Conservation (phyloP, 768 basidiomycete genomes). For the Rhodotorula toruloides region DNA sequence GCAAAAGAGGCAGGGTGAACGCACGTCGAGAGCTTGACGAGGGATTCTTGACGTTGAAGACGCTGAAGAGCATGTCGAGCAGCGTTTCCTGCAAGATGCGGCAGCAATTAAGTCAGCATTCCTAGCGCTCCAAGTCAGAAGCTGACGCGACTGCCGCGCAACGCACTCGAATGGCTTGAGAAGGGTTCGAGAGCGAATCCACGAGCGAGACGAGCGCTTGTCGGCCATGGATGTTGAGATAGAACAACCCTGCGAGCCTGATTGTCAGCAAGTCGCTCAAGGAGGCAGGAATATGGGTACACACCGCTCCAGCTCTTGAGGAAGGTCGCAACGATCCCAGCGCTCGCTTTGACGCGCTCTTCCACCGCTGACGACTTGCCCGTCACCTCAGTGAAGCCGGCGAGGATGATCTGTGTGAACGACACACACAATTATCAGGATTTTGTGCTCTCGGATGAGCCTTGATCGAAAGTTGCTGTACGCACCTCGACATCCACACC, state of each 20-base stretch:
- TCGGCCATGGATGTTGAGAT: conserved; percentile 85
- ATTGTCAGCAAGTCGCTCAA: conserved; percentile 6
- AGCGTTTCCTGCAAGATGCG: conserved; percentile 67
- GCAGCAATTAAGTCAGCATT: too few species aligned
- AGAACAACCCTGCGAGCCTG: conserved; percentile 63
- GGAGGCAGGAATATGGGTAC: conserved; percentile 41
- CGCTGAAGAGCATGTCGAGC: conserved; percentile 87
- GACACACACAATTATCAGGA: conserved; percentile 50
- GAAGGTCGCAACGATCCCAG: conserved; percentile 73
- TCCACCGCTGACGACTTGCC: conserved; percentile 72
- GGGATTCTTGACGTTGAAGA: conserved; percentile 83
- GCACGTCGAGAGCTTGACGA: conserved; percentile 63
- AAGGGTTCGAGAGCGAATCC: conserved; percentile 80
- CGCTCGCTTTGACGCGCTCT: conserved; percentile 71
- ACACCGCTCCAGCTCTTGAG: conserved; percentile 88
- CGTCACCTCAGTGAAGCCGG: conserved; percentile 87
- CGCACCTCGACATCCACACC: conserved; percentile 78
- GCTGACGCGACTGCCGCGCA: conserved; percentile 3
- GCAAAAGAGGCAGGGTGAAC: background rate
- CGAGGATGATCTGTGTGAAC: conserved; percentile 56
- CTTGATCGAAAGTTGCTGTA: conserved; percentile 42
- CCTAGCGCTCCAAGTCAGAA: too few species aligned
- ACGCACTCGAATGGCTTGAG: conserved; percentile 72
- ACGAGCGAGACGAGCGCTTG: conserved; percentile 74
- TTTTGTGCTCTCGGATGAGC: background rate